Percentiles rank a stretch among this genome's conserved stretches.
Evolutionary conservation across 2,329 filamentous ascomycete species (phyloP).

Genomic region (Herpotrichia juniperi): DNA sequence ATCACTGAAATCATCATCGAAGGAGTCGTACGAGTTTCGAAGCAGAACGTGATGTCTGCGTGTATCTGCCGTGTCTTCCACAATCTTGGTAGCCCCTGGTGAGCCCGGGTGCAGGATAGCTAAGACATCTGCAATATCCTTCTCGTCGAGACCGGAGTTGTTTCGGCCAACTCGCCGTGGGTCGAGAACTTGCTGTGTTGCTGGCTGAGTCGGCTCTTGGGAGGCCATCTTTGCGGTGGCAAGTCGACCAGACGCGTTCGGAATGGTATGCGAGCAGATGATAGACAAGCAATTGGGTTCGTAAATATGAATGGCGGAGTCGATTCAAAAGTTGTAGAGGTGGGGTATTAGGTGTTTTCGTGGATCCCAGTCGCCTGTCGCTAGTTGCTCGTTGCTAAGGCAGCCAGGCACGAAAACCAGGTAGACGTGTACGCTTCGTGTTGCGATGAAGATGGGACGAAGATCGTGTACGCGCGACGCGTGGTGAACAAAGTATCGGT

Average conservation of each 20-base stretch:
- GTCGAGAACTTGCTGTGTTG: slow-evolving; percentile 82
- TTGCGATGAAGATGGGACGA: background rate
- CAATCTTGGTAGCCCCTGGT: slow-evolving; percentile 72
- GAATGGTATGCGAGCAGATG: background rate
- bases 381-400: background rate
- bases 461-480: background rate
- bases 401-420: background rate
- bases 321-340: background rate
- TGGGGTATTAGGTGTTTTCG: background rate
- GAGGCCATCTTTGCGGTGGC: slow-evolving; percentile 29
- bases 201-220: slow-evolving; percentile 60
- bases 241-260: background rate
- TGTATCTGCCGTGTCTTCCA: slow-evolving; percentile 60
- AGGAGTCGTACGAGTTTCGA: slow-evolving; percentile 49
- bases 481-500: background rate
- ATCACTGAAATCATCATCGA: slow-evolving; percentile 42
- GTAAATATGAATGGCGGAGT: background rate
- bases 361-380: no score
- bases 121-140: slow-evolving; percentile 86
- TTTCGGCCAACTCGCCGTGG: slow-evolving; percentile 79
- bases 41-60: slow-evolving; percentile 66
- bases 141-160: slow-evolving; percentile 80
- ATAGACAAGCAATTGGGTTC: background rate
- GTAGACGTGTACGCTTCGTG: background rate
- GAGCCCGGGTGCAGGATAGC: slow-evolving; percentile 86